Conservation (phyloP, 805 yeast species). For the Myxozyma nipponensis region DNA sequence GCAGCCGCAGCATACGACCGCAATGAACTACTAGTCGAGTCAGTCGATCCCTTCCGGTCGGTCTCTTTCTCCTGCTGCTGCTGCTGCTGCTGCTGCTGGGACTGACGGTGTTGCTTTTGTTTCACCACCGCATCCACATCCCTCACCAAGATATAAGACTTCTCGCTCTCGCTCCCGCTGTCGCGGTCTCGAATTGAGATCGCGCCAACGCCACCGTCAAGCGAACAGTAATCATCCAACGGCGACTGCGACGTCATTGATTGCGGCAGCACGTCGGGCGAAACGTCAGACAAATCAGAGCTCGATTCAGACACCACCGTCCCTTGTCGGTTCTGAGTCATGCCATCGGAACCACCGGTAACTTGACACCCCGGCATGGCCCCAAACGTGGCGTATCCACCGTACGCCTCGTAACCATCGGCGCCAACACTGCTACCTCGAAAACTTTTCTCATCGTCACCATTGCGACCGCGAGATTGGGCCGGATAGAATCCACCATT, state of each 20-base stretch:
- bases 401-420: too few species aligned
- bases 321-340: too few species aligned
- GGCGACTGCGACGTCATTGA: neutral
- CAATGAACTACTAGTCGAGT: neutral
- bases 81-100: neutral
- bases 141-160: neutral
- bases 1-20: neutral
- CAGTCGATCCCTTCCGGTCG: neutral
- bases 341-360: too few species aligned
- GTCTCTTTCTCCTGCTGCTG: neutral
- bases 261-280: constrained; percentile 20
- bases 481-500: too few species aligned
- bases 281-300: constrained; percentile 22
- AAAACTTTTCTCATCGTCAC: too few species aligned
- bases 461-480: too few species aligned
- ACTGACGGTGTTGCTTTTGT: neutral
- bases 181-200: neutral
- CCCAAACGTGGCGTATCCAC: too few species aligned
- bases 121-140: neutral
- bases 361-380: too few species aligned
- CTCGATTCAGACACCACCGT: neutral
- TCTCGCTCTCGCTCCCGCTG: neutral
- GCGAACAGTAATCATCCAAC: neutral
- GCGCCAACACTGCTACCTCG: too few species aligned
- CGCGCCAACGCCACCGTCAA: constrained; percentile 2